Base-by-base conservation (phyloP, 768 basidiomycete species). In the Galerina marginata region DNA sequence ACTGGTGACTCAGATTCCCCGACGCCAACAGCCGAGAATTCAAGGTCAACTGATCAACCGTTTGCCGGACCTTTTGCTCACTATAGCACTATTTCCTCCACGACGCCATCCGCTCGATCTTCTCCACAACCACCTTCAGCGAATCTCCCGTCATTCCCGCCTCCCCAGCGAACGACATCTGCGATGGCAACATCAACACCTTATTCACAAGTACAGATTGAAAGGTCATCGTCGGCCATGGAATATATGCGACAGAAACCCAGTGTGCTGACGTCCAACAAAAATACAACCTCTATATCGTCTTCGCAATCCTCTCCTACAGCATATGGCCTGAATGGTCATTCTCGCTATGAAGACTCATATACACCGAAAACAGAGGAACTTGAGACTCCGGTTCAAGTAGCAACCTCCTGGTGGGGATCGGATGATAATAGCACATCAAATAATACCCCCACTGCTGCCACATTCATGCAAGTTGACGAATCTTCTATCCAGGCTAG, bases 1-100 rank as follows among this genome's bases (percentile, higher is more conserved):
- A 93, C 96, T 9, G 97, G 96, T 2, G 95, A 97, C 53, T 84
- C 81, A n/a, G 91, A 91, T 40, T 77, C 78, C 14, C 74, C 83
- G 10, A 68, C 72, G 6, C 72, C 72, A 11, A 56, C 63, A 44
- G 79, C 75, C 39, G 79, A 79, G 37, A 74, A 79, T 6, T 53
- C 66, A 0, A 79, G 77, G 54, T 62, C 74, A 14, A 72, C 73
- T 49, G 77, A 80, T 50, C 78, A 77, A 36, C 72, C 80, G 15
- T 81, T 80, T 66, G 75, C 84, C 5, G 96, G 96, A 4, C 93
- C 96, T 7, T 98, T 99, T 75, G 87, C 94, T 26, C 93, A 94
- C 66, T 98, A 92, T 76, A 95, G 91, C 63, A 88, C 93, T 6
- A 96, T 99, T 60, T 92, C 96, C 2, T 93, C 96, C 1, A 80